These are phyloP conservation scores for Musa itinerans DNA, from an alignment of 176 grass and related monocot genomes.

Conservation along the genomic window DNA sequence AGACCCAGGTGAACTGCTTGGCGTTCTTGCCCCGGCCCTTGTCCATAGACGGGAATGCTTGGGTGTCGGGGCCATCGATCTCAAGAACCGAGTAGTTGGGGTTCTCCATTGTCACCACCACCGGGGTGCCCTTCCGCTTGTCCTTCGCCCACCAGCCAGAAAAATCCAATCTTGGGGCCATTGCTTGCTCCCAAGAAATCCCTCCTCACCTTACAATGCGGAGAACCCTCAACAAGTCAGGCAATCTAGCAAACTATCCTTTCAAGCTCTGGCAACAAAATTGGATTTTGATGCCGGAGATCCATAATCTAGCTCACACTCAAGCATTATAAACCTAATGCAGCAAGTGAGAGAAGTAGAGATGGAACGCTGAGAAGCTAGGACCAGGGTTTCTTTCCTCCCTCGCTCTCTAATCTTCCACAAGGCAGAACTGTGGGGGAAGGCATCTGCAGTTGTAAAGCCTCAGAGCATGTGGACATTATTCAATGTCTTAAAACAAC, in stretches of 20 bases:
- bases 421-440: slow-evolving; percentile 10
- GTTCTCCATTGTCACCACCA: slow-evolving; percentile 77
- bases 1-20: slow-evolving; percentile 74
- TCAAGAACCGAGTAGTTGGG: slow-evolving; percentile 69
- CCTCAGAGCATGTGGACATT: slow-evolving; percentile 28
- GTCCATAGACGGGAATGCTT: slow-evolving; percentile 34
- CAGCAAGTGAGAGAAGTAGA: background rate
- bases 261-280: background rate
- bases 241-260: background rate
- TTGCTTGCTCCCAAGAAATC: slow-evolving; percentile 13
- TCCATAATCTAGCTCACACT: background rate
- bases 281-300: background rate
- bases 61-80: slow-evolving; percentile 38
- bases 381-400: background rate
- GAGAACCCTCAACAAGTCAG: too few species aligned
- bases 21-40: slow-evolving; percentile 64
- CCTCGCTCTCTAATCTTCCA: slow-evolving; percentile 16
- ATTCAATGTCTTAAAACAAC: slow-evolving; percentile 28
- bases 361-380: background rate
- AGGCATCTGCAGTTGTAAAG: slow-evolving; percentile 35
- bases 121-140: slow-evolving; percentile 33
- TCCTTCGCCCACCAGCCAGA: slow-evolving; percentile 46
- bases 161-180: slow-evolving; percentile 41
- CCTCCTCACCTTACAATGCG: background rate
- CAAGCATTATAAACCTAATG: background rate